phyloP scores from a whole-genome alignment of 345 rosid genomes.

The Mallotus nudiflorus region DNA sequence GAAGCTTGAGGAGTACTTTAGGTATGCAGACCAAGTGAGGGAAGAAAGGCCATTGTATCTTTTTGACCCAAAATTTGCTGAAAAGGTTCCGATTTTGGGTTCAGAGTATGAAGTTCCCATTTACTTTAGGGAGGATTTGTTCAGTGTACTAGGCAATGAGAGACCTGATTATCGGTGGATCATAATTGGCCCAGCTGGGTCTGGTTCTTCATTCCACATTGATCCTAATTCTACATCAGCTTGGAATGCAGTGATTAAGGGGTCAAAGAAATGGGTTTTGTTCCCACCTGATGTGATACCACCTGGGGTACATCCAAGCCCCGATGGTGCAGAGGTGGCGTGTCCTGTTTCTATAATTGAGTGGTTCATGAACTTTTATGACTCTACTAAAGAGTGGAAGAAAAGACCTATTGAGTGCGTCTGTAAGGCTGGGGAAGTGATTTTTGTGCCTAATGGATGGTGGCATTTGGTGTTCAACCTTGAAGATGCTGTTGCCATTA shows the following conservation, averaged over 20 bases:
- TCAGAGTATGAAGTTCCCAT: slow-evolving; percentile 72
- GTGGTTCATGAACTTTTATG: slow-evolving; percentile 99
- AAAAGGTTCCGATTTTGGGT: slow-evolving; percentile 69
- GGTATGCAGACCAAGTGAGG: slow-evolving; percentile 64
- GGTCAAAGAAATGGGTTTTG: slow-evolving; percentile 93
- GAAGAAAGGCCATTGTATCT: slow-evolving; percentile 97
- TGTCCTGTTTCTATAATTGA: slow-evolving; percentile 94
- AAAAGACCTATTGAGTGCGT: slow-evolving; percentile 86
- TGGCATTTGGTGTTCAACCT: slow-evolving; percentile 98
- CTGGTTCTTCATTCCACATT: slow-evolving; percentile 96
- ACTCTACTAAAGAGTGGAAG: slow-evolving; percentile 67
- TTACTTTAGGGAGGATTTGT: slow-evolving; percentile 86
- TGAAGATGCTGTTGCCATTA: slow-evolving; percentile 91
- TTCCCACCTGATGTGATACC: slow-evolving; percentile 95
- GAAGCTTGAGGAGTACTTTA: slow-evolving; percentile 72
- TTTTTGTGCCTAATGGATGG: slow-evolving; percentile 98
- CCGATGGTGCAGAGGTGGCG: slow-evolving; percentile 97
- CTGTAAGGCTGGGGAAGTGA: slow-evolving; percentile 92
- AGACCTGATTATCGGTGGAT: slow-evolving; percentile 96
- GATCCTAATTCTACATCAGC: slow-evolving; percentile 99
- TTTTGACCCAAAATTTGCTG: slow-evolving; percentile 87
- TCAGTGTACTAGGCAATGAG: slow-evolving; percentile 71
- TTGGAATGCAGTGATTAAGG: slow-evolving; percentile 91
- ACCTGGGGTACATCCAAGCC: slow-evolving; percentile 95
- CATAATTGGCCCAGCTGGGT: slow-evolving; percentile 89